Percentiles rank a stretch among this genome's conserved stretches.
phyloP scores from a whole-genome alignment of 768 basidiomycete species.

The Clitopilus passeckerianus region DNA sequence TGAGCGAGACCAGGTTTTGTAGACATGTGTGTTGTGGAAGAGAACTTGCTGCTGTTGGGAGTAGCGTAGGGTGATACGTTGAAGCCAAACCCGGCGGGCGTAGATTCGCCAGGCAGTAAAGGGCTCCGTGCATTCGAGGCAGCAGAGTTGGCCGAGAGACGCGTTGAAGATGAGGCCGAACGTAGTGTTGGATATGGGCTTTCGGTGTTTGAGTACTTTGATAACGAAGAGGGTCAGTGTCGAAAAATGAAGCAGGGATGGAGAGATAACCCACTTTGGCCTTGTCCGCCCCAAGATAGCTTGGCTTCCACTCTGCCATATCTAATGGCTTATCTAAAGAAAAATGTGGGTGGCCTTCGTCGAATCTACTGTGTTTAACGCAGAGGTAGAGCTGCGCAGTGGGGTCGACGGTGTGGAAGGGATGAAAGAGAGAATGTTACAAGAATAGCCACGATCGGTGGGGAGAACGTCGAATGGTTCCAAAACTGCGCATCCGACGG shows the following conservation, averaged over 20 bases:
- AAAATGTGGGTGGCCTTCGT: neutral
- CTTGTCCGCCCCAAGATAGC: neutral
- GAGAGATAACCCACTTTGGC: neutral
- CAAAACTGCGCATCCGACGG: conserved; percentile 9
- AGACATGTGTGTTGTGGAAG: neutral
- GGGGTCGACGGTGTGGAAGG: neutral
- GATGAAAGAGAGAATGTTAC: neutral
- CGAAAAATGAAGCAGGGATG: neutral
- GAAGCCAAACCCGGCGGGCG: neutral
- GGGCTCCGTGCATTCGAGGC: neutral
- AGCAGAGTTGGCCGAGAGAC: neutral
- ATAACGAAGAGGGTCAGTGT: neutral
- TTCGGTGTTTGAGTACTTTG: conserved; percentile 13
- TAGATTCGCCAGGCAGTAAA: neutral
- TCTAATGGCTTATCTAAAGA: neutral
- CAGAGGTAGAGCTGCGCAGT: neutral
- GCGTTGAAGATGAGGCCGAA: conserved; percentile 3
- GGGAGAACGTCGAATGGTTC: conserved; percentile 5
- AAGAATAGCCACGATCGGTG: conserved; percentile 2
- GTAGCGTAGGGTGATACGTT: neutral
- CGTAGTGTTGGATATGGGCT: conserved; percentile 13
- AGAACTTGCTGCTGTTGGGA: neutral
- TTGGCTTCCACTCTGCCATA: neutral
- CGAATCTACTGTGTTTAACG: neutral
- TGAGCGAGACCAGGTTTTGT: conserved; percentile 13